Percentiles rank a stretch among this genome's conserved stretches.
Evolutionary conservation across 805 yeast genomes (phyloP).

Genomic region (Lipomyces anomalus): DNA sequence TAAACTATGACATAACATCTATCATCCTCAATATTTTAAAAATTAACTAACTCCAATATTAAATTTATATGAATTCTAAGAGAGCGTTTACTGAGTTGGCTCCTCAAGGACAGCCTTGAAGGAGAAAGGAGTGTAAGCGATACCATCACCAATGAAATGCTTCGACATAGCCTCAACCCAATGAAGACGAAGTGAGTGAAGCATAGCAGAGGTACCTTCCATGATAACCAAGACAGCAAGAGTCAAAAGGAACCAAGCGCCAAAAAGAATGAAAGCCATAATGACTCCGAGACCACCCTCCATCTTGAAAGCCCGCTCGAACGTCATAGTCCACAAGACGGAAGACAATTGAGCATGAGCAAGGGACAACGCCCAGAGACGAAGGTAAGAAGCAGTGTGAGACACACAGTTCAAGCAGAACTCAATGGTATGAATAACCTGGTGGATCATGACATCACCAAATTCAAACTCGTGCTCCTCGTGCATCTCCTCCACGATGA

Average conservation of each 20-base stretch:
- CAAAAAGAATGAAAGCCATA: slow-evolving; percentile 74
- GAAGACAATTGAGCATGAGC: slow-evolving; percentile 95
- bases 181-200: slow-evolving; percentile 95
- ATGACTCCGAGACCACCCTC: slow-evolving; percentile 63
- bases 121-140: slow-evolving; percentile 81
- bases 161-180: slow-evolving; percentile 99
- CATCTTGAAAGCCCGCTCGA: slow-evolving; percentile 66
- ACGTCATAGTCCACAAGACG: slow-evolving; percentile 96
- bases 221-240: slow-evolving; percentile 85
- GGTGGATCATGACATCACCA: slow-evolving; percentile 95
- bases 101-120: slow-evolving; percentile 39
- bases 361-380: slow-evolving; percentile 94
- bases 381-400: slow-evolving; percentile 95
- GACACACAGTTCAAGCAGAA: slow-evolving; percentile 95
- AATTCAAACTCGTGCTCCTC: slow-evolving; percentile 60
- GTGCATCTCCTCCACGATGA: slow-evolving; percentile 36
- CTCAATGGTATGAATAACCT: slow-evolving; percentile 95
- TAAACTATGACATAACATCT: background rate
- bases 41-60: background rate
- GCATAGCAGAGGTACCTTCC: slow-evolving; percentile 99
- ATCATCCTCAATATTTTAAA: background rate
- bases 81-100: slow-evolving; percentile 10
- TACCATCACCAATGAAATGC: slow-evolving; percentile 95
- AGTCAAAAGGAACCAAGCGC: slow-evolving; percentile 90
- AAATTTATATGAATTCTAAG: background rate